These are phyloP conservation scores for Cotoneaster glaucophyllus DNA, from an alignment of 306 rosid species.

Conservation along the genomic window DNA sequence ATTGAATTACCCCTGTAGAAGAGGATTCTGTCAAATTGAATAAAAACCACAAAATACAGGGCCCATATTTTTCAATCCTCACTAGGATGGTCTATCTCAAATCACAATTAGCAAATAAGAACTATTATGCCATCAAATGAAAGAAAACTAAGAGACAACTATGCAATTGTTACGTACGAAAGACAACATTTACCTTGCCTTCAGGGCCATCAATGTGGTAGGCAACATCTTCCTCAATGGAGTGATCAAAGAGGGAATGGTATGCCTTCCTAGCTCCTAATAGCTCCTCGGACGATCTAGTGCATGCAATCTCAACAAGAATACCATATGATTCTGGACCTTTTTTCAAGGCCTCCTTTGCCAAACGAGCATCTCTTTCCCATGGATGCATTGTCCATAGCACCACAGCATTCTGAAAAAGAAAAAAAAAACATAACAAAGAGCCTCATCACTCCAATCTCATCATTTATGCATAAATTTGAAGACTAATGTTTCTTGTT, in stretches of 20 bases:
- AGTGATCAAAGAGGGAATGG: conserved; percentile 87
- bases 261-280: conserved; percentile 88
- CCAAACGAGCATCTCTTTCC: conserved; percentile 93
- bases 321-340: conserved; percentile 44
- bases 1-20: background rate
- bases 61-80: background rate
- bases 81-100: background rate
- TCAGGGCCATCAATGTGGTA: conserved; percentile 44
- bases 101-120: background rate
- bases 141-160: background rate
- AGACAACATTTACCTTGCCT: conserved; percentile 41
- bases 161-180: background rate
- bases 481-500: background rate
- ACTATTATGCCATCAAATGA: background rate
- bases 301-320: conserved; percentile 73
- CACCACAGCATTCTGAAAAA: conserved; percentile 62
- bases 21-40: background rate
- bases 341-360: conserved; percentile 60
- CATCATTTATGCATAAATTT: background rate
- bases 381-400: conserved; percentile 92
- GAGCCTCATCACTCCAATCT: background rate
- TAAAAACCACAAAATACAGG: background rate
- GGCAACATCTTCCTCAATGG: conserved; percentile 90
- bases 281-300: conserved; percentile 72
- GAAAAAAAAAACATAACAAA: background rate